These are phyloP conservation scores for Tylopilus felleus DNA, from an alignment of 768 basidiomycete genomes.

Conservation along the genomic window DNA sequence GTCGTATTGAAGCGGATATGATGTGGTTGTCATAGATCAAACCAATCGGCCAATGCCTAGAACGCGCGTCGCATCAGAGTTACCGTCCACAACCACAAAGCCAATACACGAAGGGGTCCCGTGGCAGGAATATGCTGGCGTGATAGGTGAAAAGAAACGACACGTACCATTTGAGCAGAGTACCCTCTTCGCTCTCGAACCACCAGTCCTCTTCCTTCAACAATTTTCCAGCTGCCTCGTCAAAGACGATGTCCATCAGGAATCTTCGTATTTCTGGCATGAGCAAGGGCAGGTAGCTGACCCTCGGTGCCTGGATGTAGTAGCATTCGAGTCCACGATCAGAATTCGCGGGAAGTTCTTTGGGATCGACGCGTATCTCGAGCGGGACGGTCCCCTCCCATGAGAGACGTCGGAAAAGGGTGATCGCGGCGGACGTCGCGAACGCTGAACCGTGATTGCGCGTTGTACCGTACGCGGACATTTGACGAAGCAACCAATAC, in stretches of 20 bases:
- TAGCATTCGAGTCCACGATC: constrained; percentile 89
- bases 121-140: neutral
- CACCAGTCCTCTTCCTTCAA: constrained; percentile 94
- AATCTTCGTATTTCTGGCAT: constrained; percentile 86
- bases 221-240: constrained; percentile 71
- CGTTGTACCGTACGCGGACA: constrained; percentile 53
- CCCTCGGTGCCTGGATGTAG: constrained; percentile 85
- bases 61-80: constrained; percentile 9
- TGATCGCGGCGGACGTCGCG: constrained; percentile 58
- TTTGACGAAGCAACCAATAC: constrained; percentile 21
- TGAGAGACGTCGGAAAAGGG: constrained; percentile 81
- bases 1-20: constrained; percentile 56
- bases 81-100: neutral
- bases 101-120: neutral
- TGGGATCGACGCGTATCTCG: constrained; percentile 84
- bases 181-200: constrained; percentile 90
- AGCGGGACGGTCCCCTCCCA: constrained; percentile 92
- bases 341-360: constrained; percentile 86
- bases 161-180: constrained; percentile 80
- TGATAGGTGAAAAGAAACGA: neutral
- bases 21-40: constrained; percentile 86
- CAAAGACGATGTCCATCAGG: constrained; percentile 89
- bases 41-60: constrained; percentile 98
- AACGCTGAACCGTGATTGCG: constrained; percentile 50
- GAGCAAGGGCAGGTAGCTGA: constrained; percentile 89